Evolutionary conservation across 2,329 filamentous ascomycete genomes (phyloP), one percentile per base, ranked within the genome.

Genomic region (Hymenoscyphus fraxineus): DNA sequence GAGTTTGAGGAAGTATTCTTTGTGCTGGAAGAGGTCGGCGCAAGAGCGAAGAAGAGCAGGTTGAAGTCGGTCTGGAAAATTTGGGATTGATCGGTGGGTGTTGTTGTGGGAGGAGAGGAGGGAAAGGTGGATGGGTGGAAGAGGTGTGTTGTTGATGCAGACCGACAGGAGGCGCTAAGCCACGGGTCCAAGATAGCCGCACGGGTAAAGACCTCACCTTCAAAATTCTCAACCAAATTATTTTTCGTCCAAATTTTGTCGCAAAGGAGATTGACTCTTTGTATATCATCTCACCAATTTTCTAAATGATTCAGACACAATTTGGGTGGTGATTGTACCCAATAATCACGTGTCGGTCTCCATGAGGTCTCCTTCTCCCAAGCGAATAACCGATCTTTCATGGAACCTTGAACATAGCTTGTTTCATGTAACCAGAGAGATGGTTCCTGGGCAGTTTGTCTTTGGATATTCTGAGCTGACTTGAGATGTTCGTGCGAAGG

Each of bases 71-170:
- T 40, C 57, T 63, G 64, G 63, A 19, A 59, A 60, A 63, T 67
- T 66, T 47, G 55, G 60, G 47, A 35, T 64, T 64, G 64, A 65
- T 66, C 67, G 70, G 66, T 71, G 65, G 61, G 39, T 32, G 40
- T 35, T 35, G 59, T 64, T 64, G 66, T 68, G 64, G 61, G 60
- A 61, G 35, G 57, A 59, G 64, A 62, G 58, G 60, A 61, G 60
- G 60, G 59, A 59, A 63, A 65, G 66, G 62, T 61, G 32, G 65
- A 41, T n/a, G 44, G 15, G 4, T 6, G 32, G 9, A 35, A 35
- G 57, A 58, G 65, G 68, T 66, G 65, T 66, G 67, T 68, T 71
- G 65, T 69, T 68, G 60, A 67, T 71, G 66, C 66, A 67, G 65
- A 55, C 47, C 40, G 63, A 63, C 40, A 35, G 63, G 63, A 65